Evolutionary conservation across 2,329 filamentous ascomycete species (phyloP).

Genomic region (Stachybotrys chartarum): DNA sequence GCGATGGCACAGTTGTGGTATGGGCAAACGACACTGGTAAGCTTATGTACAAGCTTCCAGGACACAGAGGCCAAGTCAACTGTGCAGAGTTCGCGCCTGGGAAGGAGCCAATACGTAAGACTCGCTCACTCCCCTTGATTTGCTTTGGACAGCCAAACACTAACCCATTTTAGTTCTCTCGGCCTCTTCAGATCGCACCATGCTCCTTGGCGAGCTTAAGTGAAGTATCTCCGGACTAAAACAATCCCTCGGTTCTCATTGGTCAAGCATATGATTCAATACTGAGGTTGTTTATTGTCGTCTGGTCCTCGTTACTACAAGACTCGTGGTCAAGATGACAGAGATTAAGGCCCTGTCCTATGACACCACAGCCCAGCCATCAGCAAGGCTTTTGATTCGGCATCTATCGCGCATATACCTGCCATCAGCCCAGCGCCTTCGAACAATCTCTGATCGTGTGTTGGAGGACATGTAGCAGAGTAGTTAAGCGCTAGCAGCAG

Average conservation of each 20-base stretch:
- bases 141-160: background rate
- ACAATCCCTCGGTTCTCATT: background rate
- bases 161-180: conserved; percentile 61
- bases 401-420: too few relatives aligned
- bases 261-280: background rate
- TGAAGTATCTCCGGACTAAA: conserved; percentile 13
- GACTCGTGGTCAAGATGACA: too few relatives aligned
- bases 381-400: too few relatives aligned
- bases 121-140: conserved; percentile 15
- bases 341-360: too few relatives aligned
- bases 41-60: conserved; percentile 87
- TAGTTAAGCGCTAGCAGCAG: too few relatives aligned
- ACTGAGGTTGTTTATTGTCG: background rate
- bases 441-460: too few relatives aligned
- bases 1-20: conserved; percentile 82
- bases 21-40: conserved; percentile 90
- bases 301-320: too few relatives aligned
- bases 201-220: conserved; percentile 73
- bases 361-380: too few relatives aligned
- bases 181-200: conserved; percentile 79
- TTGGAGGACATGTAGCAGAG: too few relatives aligned
- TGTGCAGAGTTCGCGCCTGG: conserved; percentile 85
- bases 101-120: conserved; percentile 79
- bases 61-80: conserved; percentile 92
- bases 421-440: too few relatives aligned